Percentiles rank a stretch among this genome's conserved stretches.
phyloP scores from a whole-genome alignment of 2,329 filamentous ascomycete genomes.

The Fusarium xylarioides region DNA sequence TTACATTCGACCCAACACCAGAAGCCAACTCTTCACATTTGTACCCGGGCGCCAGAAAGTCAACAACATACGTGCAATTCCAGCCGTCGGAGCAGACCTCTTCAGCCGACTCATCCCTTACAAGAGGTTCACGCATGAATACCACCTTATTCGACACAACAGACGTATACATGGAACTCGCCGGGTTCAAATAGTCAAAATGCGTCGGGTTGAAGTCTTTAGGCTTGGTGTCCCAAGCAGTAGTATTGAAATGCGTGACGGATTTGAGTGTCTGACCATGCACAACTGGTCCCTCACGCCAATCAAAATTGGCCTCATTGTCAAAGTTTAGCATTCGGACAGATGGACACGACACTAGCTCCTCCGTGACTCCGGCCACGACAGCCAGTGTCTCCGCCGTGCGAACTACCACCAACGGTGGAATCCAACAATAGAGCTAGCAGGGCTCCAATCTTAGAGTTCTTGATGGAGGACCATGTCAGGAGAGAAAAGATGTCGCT shows the following conservation, averaged over 20 bases:
- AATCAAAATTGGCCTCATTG: not conserved
- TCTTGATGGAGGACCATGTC: not conserved
- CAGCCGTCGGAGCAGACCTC: not conserved
- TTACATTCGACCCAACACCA: not conserved
- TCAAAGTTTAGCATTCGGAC: conserved; percentile 13
- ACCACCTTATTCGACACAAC: not conserved
- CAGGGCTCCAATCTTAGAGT: not conserved
- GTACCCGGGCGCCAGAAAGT: not conserved
- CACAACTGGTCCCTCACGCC: not conserved
- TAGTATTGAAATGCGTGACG: not conserved
- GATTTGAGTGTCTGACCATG: not conserved
- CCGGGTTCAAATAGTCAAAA: not conserved
- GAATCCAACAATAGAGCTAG: conserved; percentile 7
- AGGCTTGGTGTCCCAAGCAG: not conserved
- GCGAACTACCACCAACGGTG: not conserved
- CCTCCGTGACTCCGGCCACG: not conserved
- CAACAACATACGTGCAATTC: not conserved
- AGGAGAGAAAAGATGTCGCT: not conserved
- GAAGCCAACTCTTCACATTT: conserved; percentile 4
- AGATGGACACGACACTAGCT: not conserved
- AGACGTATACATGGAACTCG: not conserved
- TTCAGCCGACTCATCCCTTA: rapidly evolving
- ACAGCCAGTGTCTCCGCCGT: not conserved
- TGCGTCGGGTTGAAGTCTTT: not conserved
- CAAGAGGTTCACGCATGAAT: not conserved